Evolutionary conservation across 495 filamentous ascomycete genomes (phyloP).

Genomic region (Penicillium atrosanguineum): DNA sequence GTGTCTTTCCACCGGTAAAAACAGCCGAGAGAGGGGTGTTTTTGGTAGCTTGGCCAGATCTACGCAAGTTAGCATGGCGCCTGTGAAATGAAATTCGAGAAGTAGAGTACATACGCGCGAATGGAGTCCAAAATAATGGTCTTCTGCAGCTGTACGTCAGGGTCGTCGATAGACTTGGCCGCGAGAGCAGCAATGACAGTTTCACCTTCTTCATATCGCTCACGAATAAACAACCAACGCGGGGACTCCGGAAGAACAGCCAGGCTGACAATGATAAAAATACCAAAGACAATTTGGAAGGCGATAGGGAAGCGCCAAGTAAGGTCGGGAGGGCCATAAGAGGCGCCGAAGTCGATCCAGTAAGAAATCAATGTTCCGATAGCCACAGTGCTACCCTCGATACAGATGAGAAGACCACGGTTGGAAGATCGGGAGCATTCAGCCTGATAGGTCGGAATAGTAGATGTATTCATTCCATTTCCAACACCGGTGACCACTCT

Average conservation of each 20-base stretch:
- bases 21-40: constrained; percentile 36
- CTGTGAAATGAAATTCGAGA: background rate
- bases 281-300: constrained; percentile 73
- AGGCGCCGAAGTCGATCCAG: constrained; percentile 81
- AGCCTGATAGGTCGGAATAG: constrained; percentile 78
- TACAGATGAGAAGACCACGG: constrained; percentile 78
- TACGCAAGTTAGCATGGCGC: constrained; percentile 7
- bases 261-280: constrained; percentile 64
- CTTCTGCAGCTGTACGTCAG: constrained; percentile 56
- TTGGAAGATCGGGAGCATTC: constrained; percentile 73
- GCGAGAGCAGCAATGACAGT: constrained; percentile 67
- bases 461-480: constrained; percentile 76
- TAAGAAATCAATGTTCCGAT: constrained; percentile 75
- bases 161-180: constrained; percentile 56
- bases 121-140: constrained; percentile 75
- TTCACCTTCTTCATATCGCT: constrained; percentile 66
- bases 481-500: constrained; percentile 71
- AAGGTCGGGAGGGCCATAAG: constrained; percentile 61
- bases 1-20: constrained; percentile 41
- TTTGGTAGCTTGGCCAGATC: constrained; percentile 32
- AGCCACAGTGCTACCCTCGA: constrained; percentile 75
- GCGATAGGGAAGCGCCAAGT: constrained; percentile 86
- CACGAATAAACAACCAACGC: constrained; percentile 64
- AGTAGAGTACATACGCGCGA: constrained; percentile 52
- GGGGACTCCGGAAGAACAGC: constrained; percentile 72